Base-by-base conservation (phyloP, 2,329 filamentous ascomycete species). In the Elsinoe australis region DNA sequence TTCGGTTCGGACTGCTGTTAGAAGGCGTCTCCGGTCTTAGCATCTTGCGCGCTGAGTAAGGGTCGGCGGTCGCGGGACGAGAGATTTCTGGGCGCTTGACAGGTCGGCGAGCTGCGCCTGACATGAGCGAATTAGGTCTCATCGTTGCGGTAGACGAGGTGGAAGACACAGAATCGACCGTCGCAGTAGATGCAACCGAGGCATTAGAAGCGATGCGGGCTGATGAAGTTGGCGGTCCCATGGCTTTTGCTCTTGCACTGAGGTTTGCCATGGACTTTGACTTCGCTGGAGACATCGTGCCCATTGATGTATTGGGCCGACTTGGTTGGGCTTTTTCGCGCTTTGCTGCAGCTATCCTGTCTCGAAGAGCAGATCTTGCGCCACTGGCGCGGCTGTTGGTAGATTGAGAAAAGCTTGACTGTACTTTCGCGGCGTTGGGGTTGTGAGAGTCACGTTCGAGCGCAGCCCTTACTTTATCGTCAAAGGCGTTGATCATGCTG, bases 361-460 rank as follows among this genome's bases (percentile, higher is more conserved):
- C 89, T 54, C 86, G 83, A 19, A 95, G 67, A 8, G 85, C 85
- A 8, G 67, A 68, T 29, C 74, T 64, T 53, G 82, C 52, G n/a
- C 59, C 59, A 15, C 53, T 54, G 6, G 59, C 49, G 67, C 58
- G 49, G 26, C 52, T 51, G 19, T 15, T 44, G 10, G 52, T 51
- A 4, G 52, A 54, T 5, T 41, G 35, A 8, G 50, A 51, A 15
- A 52, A 28, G 21, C 59, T 78, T 72, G 59, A 76, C 74, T 54
- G 78, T 3, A 66, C 68, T 7, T 64, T 58, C 19, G 74, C 5
- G 75, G 78, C 52, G 61, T 87, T 85, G 6, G 86, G 86, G 58
- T 96, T 96, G 59, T 81, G 76, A 1, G 85, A 73, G 56, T 95
- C 86, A 58, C 87, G 94, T 56, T 89, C 83, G 14, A 98, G 71